Percentiles rank a stretch among this genome's conserved stretches.
These are phyloP conservation scores for Kernera saxatilis DNA, from an alignment of 345 rosid genomes.

Conservation along the genomic window DNA sequence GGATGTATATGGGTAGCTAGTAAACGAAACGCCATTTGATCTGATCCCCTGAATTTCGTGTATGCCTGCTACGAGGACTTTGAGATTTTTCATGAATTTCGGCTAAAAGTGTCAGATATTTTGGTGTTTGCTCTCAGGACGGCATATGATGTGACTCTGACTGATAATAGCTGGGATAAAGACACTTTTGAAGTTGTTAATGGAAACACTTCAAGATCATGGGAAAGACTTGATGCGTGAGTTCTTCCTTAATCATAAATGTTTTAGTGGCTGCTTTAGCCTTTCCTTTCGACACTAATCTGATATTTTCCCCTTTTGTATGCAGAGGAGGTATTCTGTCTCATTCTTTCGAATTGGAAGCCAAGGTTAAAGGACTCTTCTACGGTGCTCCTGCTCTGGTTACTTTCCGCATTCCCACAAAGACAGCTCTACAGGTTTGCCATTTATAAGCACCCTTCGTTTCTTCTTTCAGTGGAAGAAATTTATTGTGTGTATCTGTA, in stretches of 20 bases:
- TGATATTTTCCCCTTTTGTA: neutral
- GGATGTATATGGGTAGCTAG: neutral
- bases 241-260: slow-evolving; percentile 24
- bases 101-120: neutral
- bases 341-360: slow-evolving; percentile 80
- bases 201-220: slow-evolving; percentile 72
- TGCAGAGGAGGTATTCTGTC: slow-evolving; percentile 76
- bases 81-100: neutral
- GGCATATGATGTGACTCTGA: slow-evolving; percentile 70
- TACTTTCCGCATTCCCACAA: slow-evolving; percentile 87
- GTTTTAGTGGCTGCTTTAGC: neutral
- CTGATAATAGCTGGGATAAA: slow-evolving; percentile 68
- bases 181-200: slow-evolving; percentile 50
- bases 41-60: neutral
- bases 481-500: neutral
- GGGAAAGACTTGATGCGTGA: slow-evolving; percentile 98
- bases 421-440: slow-evolving; percentile 73
- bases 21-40: neutral
- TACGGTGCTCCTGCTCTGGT: slow-evolving; percentile 80
- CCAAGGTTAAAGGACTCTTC: slow-evolving; percentile 71
- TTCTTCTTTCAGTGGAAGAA: neutral
- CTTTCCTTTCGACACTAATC: neutral
- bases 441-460: neutral
- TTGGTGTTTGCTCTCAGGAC: slow-evolving; percentile 43
- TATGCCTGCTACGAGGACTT: neutral